phyloP scores from a whole-genome alignment of 352 stramenopile genomes.

The Pseudoperonospora humuli region DNA sequence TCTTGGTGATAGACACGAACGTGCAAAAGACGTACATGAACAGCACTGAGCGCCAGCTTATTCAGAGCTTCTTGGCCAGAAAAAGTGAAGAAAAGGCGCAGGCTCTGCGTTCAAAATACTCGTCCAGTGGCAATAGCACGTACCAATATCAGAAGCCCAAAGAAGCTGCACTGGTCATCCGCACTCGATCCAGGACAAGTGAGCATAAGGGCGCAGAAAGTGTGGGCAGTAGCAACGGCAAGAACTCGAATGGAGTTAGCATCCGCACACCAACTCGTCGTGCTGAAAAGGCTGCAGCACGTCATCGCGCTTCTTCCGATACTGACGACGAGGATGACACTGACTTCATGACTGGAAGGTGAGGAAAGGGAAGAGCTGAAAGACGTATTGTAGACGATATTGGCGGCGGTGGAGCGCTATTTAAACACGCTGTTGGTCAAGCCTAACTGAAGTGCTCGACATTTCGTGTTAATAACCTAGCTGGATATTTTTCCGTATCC shows the following conservation, averaged over 20 bases:
- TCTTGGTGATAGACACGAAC: slow-evolving; percentile 52
- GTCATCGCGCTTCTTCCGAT: slow-evolving; percentile 41
- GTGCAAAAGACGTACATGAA: slow-evolving; percentile 33
- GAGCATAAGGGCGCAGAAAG: slow-evolving; percentile 42
- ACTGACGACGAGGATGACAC: slow-evolving; percentile 71
- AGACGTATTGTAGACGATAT: too few relatives aligned
- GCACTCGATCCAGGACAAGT: slow-evolving; percentile 57
- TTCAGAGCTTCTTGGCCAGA: slow-evolving; percentile 46
- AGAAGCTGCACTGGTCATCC: slow-evolving; percentile 71
- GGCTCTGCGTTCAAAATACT: slow-evolving; percentile 36
- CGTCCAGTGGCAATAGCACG: slow-evolving; percentile 32
- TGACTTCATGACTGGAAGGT: slow-evolving; percentile 34
- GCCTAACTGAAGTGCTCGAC: too few relatives aligned
- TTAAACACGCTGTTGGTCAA: too few relatives aligned
- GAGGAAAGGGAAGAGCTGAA: too few relatives aligned
- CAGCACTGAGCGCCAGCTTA: slow-evolving; percentile 37
- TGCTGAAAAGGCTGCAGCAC: slow-evolving; percentile 12
- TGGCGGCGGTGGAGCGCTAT: neutral
- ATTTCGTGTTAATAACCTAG: too few relatives aligned
- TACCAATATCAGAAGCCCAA: slow-evolving; percentile 70
- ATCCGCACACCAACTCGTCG: slow-evolving; percentile 40
- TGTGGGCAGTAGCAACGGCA: slow-evolving; percentile 43
- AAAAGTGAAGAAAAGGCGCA: slow-evolving; percentile 58
- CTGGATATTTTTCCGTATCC: too few relatives aligned
- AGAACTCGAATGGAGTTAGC: slow-evolving; percentile 41